Evolutionary conservation across 176 grass and related monocot genomes (phyloP), one percentile per base, ranked within the genome.

Genomic region (Carex cristatella): DNA sequence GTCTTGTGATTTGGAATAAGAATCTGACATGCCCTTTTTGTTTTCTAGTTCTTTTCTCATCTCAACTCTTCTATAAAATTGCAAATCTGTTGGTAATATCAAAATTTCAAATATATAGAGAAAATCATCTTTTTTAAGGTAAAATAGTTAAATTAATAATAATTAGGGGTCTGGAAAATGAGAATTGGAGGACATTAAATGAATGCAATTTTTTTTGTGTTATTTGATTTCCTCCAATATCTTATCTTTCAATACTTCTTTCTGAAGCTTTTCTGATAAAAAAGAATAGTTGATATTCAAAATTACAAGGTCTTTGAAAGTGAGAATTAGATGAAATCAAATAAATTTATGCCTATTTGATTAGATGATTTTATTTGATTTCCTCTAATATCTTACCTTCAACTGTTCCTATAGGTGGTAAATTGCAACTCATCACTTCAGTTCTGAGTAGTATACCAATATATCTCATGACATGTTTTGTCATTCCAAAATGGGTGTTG

Each of bases 141-240:
- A 1, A 46, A 46, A 46, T 46, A 40, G 38, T 40, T 8, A 46
- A 64, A 23, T 30, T 27, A 64, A 65, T 11, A 0, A 69, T 7
- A 69, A 10, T 72, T 48, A 72, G 69, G 4, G 38, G 15, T 3
- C 38, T 72, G 18, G 40, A 72, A 72, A 46, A 40, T 72, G 38
- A 72, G 69, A 72, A 72, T 72, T 72, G 38, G 69, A 72, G 69
- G 61, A 48, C 2, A 72, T 23, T 18, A 72, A 72, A 72, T 72
- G 48, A 10, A 72, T 72, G 69, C 69, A 48, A 9, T n/a, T 71
- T 19, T 46, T 10, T 3, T 72, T 72, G 23, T 10, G 38, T 72
- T 72, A 48, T 72, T 72, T 72, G 18, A 72, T 72, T 72, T 72
- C 40, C 69, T 72, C 23, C 69, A 48, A 72, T 72, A 72, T 72